Percentiles rank a stretch among this genome's conserved stretches.
Evolutionary conservation across 176 grass and related monocot genomes (phyloP).

Genomic region (Saccharum officinarum): DNA sequence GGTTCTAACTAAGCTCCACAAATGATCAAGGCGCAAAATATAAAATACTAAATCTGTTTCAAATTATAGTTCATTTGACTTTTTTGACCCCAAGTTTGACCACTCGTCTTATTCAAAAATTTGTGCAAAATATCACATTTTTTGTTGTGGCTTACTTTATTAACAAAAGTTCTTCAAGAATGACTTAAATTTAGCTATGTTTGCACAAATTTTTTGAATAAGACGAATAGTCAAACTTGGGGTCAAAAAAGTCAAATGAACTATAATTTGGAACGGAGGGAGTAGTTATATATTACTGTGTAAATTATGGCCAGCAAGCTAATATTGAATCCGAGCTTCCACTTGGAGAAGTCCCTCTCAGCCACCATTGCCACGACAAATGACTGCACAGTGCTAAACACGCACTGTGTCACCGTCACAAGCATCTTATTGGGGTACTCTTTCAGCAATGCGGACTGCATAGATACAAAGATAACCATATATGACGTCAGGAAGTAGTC

Average conservation of each 20-base stretch:
- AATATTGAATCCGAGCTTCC: constrained; percentile 29
- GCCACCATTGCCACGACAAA: constrained; percentile 26
- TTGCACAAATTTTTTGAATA: too few species aligned
- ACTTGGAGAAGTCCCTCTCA: constrained; percentile 38
- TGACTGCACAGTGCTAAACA: constrained; percentile 45
- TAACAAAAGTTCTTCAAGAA: too few species aligned
- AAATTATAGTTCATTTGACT: too few species aligned
- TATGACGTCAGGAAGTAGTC: neutral
- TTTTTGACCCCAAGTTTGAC: too few species aligned
- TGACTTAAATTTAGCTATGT: too few species aligned
- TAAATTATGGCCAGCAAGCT: neutral
- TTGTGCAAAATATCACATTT: too few species aligned
- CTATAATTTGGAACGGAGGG: too few species aligned
- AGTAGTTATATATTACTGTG: neutral
- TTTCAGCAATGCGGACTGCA: neutral
- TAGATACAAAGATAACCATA: neutral
- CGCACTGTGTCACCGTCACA: constrained; percentile 30
- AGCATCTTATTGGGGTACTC: constrained; percentile 34
- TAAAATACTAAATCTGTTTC: too few species aligned
- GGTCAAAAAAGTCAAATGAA: too few species aligned
- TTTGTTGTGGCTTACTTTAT: too few species aligned
- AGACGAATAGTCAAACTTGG: too few species aligned
- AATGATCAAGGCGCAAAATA: neutral
- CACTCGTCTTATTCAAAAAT: too few species aligned
- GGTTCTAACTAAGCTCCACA: neutral